These are phyloP conservation scores for Zostera marina DNA, from an alignment of 116 monocot genomes.

Conservation along the genomic window DNA sequence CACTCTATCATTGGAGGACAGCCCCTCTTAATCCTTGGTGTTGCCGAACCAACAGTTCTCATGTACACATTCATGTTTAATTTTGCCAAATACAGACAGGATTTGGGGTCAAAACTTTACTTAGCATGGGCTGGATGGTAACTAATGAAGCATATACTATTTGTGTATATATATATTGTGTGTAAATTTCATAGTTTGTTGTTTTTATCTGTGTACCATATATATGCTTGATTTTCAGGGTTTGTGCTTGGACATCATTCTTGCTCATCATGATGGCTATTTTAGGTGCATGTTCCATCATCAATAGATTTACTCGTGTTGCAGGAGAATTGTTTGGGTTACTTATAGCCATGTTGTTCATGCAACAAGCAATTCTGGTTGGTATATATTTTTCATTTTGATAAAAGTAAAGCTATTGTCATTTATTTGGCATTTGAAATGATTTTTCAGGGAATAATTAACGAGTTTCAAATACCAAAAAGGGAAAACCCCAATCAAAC, in stretches of 20 bases:
- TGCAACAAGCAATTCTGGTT: slow-evolving; percentile 76
- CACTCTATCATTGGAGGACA: slow-evolving; percentile 68
- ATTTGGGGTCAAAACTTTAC: slow-evolving; percentile 42
- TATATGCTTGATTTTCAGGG: slow-evolving; percentile 24
- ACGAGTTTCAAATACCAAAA: slow-evolving; percentile 55
- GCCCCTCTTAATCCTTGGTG: slow-evolving; percentile 71
- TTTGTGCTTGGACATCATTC: slow-evolving; percentile 71
- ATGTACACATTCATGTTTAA: slow-evolving; percentile 88
- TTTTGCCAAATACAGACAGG: slow-evolving; percentile 54
- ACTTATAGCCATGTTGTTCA: slow-evolving; percentile 77
- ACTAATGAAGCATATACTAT: not conserved
- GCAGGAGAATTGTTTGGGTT: slow-evolving; percentile 73
- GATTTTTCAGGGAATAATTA: slow-evolving; percentile 38
- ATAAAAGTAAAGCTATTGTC: not conserved
- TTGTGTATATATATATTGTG: not conserved
- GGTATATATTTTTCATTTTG: not conserved
- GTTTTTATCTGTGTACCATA: not conserved
- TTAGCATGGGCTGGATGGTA: slow-evolving; percentile 76
- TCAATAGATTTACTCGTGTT: slow-evolving; percentile 65
- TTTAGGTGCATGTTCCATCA: slow-evolving; percentile 64
- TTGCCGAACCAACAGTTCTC: slow-evolving; percentile 70
- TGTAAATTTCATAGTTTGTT: not conserved
- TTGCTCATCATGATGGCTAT: slow-evolving; percentile 54
- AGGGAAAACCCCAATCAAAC: slow-evolving; percentile 29
- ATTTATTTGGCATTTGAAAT: not conserved